phyloP scores from a whole-genome alignment of 371 early-diverging fungal genomes.

The Dichotomocladium elegans region DNA sequence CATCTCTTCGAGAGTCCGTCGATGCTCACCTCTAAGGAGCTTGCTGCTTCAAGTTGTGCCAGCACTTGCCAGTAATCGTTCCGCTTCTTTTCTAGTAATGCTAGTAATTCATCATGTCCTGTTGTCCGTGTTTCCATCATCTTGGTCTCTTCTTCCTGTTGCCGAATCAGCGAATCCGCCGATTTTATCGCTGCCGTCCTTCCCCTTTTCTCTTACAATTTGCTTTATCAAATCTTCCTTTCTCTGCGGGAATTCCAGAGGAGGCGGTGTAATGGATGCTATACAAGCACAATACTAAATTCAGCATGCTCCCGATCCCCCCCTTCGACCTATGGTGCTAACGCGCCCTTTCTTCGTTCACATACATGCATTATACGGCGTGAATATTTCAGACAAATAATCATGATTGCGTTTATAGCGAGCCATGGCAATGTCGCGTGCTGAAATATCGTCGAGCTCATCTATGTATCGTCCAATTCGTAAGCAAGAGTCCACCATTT shows the following conservation, averaged over 20 bases:
- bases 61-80: constrained; percentile 35
- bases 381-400: constrained; percentile 72
- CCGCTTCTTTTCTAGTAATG: constrained; percentile 32
- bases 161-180: constrained; percentile 8
- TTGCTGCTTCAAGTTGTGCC: constrained; percentile 37
- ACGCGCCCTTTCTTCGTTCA: background rate
- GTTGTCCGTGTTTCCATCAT: constrained; percentile 22
- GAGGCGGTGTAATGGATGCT: constrained; percentile 39
- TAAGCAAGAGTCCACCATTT: background rate
- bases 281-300: background rate
- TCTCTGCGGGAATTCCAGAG: constrained; percentile 25
- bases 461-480: constrained; percentile 30
- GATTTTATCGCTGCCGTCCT: background rate
- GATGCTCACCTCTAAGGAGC: constrained; percentile 34
- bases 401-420: constrained; percentile 81
- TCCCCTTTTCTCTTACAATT: constrained; percentile 16
- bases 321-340: background rate
- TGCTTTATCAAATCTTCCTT: constrained; percentile 32
- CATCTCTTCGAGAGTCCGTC: no score
- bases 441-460: constrained; percentile 66
- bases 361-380: constrained; percentile 64
- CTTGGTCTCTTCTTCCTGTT: constrained; percentile 28
- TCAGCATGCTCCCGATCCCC: no score
- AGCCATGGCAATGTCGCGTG: constrained; percentile 70
- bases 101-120: constrained; percentile 31